Evolutionary conservation across 352 stramenopile genomes (phyloP).

Genomic region (Phytophthora citrophthora): DNA sequence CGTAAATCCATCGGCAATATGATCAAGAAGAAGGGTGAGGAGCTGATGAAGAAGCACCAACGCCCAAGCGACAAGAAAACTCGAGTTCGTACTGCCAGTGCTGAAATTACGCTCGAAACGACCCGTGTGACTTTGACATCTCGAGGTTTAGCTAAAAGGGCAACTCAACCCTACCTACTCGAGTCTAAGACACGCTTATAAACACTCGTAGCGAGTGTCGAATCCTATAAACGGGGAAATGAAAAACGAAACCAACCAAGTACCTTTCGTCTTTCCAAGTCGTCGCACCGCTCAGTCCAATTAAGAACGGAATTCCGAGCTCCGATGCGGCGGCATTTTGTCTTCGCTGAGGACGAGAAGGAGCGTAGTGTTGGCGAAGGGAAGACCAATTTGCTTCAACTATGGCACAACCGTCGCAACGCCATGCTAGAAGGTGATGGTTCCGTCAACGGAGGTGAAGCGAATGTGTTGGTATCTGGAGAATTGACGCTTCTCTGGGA

Average conservation of each 20-base stretch:
- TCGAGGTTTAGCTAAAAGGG: slow-evolving; percentile 24
- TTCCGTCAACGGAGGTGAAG: slow-evolving; percentile 12
- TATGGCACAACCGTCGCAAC: slow-evolving; percentile 60
- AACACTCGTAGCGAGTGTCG: slow-evolving; percentile 9
- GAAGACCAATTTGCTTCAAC: slow-evolving; percentile 51
- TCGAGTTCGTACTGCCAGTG: slow-evolving; percentile 35
- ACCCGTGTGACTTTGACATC: slow-evolving; percentile 60
- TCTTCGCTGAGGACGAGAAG: slow-evolving; percentile 63
- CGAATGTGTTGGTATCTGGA: slow-evolving; percentile 33
- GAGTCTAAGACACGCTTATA: slow-evolving; percentile 25
- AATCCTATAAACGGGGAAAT: slow-evolving; percentile 12
- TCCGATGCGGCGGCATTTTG: slow-evolving; percentile 66
- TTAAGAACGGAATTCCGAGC: slow-evolving; percentile 1
- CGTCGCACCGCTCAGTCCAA: slow-evolving; percentile 24
- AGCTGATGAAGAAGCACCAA: slow-evolving; percentile 36
- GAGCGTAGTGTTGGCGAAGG: slow-evolving; percentile 70
- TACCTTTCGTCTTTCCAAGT: slow-evolving; percentile 16
- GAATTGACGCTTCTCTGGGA: slow-evolving; percentile 65
- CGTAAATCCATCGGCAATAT: slow-evolving; percentile 32
- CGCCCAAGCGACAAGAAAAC: slow-evolving; percentile 25
- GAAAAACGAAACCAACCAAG: slow-evolving; percentile 21
- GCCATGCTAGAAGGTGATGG: slow-evolving; percentile 41
- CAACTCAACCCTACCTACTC: neutral
- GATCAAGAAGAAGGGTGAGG: slow-evolving; percentile 37
- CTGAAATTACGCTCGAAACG: slow-evolving; percentile 67